Conservation (phyloP, 345 rosid species). For the Citrus australasica region DNA sequence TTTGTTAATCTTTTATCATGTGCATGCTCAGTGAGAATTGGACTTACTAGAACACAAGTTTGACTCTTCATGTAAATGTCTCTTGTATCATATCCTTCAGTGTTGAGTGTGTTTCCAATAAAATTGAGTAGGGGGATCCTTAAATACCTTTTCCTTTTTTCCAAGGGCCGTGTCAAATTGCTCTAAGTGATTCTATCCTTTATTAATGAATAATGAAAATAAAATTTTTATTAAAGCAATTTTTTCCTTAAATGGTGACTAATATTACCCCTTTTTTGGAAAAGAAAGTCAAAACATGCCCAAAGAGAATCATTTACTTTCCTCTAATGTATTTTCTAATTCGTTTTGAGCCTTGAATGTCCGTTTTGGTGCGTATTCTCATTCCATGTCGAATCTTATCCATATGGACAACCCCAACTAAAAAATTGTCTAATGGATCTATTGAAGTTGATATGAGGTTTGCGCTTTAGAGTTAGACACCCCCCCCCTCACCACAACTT, state of each 20-base stretch:
- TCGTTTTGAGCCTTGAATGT: background rate
- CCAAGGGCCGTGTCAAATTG: no score
- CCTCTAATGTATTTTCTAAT: background rate
- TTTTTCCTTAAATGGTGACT: background rate
- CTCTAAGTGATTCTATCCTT: no score
- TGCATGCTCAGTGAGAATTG: background rate
- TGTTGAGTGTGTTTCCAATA: background rate
- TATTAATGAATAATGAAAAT: background rate
- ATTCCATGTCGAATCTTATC: background rate
- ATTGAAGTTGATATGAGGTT: background rate
- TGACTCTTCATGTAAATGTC: background rate
- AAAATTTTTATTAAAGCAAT: background rate
- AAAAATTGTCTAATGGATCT: background rate
- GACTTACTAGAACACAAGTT: background rate
- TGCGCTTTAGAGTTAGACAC: background rate
- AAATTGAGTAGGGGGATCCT: background rate
- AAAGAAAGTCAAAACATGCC: background rate
- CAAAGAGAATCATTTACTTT: background rate
- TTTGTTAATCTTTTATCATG: background rate
- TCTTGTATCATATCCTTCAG: background rate
- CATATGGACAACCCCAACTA: background rate
- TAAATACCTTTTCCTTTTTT: no score
- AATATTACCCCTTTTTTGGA: background rate
- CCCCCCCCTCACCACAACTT: fast-evolving
- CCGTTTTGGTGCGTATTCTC: background rate